Conservation (phyloP, 129 eudicot species). For the Smallanthus sonchifolius region DNA sequence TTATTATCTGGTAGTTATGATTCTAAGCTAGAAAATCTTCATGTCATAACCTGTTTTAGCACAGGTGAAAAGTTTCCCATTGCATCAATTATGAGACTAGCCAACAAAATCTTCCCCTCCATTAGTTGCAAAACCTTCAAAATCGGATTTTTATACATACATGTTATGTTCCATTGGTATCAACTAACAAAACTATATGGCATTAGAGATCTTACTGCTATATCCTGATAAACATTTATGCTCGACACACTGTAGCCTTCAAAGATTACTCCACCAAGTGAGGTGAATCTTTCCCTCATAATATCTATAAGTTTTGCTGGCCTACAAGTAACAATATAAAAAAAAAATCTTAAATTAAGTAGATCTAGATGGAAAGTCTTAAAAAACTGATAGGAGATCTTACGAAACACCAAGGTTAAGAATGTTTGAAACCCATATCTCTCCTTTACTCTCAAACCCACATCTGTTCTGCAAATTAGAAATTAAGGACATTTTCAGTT, state of each 20-base stretch:
- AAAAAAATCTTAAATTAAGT: not conserved
- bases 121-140: conserved; percentile 63
- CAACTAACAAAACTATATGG: not conserved
- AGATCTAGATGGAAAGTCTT: not conserved
- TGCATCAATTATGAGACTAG: conserved; percentile 87
- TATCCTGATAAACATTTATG: conserved; percentile 66
- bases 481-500: not conserved
- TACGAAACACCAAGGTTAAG: conserved; percentile 98
- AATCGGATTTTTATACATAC: not conserved
- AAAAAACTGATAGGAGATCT: conserved; percentile 11
- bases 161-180: not conserved
- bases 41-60: conserved; percentile 69
- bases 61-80: conserved; percentile 98
- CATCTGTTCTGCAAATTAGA: conserved; percentile 73
- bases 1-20: not conserved
- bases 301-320: conserved; percentile 81
- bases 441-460: conserved; percentile 97
- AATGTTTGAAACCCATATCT: conserved; percentile 87
- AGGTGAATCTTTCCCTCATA: conserved; percentile 56
- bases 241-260: conserved; percentile 74
- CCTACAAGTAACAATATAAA: conserved; percentile 34
- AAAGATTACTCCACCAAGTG: conserved; percentile 73
- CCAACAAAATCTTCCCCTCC: conserved; percentile 62
- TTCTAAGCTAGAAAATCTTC: not conserved
- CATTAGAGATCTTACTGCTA: conserved; percentile 57